phyloP scores from a whole-genome alignment of 2,329 filamentous ascomycete genomes.

The Zopfia rhizophila region DNA sequence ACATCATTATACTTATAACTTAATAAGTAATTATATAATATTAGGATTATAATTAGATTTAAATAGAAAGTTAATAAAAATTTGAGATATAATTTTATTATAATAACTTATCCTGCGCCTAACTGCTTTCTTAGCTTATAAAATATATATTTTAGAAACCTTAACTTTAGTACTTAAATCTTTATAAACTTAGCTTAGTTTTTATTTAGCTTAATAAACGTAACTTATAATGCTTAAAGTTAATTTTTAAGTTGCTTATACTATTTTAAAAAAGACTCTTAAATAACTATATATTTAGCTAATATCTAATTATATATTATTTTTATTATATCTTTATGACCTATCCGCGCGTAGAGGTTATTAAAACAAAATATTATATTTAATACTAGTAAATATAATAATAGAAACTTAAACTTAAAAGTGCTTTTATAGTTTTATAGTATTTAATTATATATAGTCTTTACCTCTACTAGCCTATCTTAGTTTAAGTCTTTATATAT shows the following conservation, averaged over 20 bases:
- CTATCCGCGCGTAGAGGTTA: slow-evolving; percentile 35
- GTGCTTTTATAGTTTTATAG: slow-evolving; percentile 26
- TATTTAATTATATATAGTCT: slow-evolving; percentile 30
- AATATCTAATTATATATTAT: slow-evolving; percentile 33
- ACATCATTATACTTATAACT: too few relatives aligned
- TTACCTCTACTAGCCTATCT: slow-evolving; percentile 27
- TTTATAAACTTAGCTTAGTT: slow-evolving; percentile 14
- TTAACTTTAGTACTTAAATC: slow-evolving; percentile 12
- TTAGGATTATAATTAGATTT: too few relatives aligned
- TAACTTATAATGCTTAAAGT: slow-evolving; percentile 22
- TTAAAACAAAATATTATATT: slow-evolving; percentile 35
- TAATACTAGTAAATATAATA: slow-evolving; percentile 39
- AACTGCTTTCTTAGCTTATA: slow-evolving; percentile 13
- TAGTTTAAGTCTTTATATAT: too few relatives aligned
- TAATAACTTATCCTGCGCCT: slow-evolving; percentile 2
- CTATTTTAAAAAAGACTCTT: slow-evolving; percentile 22
- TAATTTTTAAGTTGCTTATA: slow-evolving; percentile 13
- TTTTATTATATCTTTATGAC: slow-evolving; percentile 30
- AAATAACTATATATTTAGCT: slow-evolving; percentile 20
- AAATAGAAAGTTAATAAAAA: too few relatives aligned
- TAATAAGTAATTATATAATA: too few relatives aligned
- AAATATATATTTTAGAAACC: slow-evolving; percentile 6
- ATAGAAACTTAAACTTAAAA: slow-evolving; percentile 19
- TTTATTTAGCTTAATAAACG: slow-evolving; percentile 13
- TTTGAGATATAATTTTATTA: too few relatives aligned